Base-by-base conservation (phyloP, 805 yeast species). In the Sungouiozyma ichnusensis region DNA sequence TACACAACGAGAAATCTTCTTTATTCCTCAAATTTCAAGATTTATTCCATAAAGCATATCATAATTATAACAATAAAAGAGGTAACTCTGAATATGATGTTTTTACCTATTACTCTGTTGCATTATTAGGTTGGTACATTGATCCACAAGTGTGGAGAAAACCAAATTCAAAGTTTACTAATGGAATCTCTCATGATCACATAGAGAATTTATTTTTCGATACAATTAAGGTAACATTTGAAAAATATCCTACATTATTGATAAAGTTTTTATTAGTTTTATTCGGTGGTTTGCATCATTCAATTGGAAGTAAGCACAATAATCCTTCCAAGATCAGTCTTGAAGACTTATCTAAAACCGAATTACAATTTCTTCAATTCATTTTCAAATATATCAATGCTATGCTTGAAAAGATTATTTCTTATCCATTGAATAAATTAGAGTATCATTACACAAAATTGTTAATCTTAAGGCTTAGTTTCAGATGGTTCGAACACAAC, bases 401-500 rank as follows among this genome's bases (percentile, higher is more conserved):
- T 39, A 47, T 74, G 8, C 46, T 64, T 20, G 50, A 57, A 13
- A 45, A 57, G 8, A 55, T 63, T 20, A 48, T 65, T n/a, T 52
- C 44, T 16, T 49, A 56, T n/a, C 49, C 53, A 7, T 62, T 62
- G 60, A 36, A 47, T 7, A 51, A 49, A 9, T 44, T 29, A 16
- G 44, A 54, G 37, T 46, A 48, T 57, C 29, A 24, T 7, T 24
- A 6, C 29, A 24, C 29, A 6, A 24, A 24, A 24, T 29, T 58
- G 62, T 49, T 75, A 65, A 39, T 55, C 62, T 37, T 76, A 0
- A 66, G 88, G 50, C 59, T 81, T 8, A 54, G 74, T 35, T 63
- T 74, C 18, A 71, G 73, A 43, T 81, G 85, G 85, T 52, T 79
- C 19, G 73, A 69, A 47, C 71, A 72, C 36, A 68, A 75, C 43